Evolutionary conservation across 805 yeast genomes (phyloP).

Genomic region (Candida qinlingensis): DNA sequence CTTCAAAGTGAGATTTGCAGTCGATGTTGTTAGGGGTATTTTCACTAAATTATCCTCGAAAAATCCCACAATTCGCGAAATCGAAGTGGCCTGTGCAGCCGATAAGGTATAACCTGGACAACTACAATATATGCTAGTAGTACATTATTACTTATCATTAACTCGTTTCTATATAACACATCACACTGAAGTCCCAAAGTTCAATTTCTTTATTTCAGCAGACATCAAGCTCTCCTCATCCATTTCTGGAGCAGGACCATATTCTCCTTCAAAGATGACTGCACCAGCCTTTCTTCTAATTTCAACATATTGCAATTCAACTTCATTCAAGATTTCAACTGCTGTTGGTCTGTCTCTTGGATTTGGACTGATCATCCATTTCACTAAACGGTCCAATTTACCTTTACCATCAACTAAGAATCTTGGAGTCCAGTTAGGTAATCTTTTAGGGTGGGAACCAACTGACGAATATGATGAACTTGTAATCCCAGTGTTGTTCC

Average conservation of each 20-base stretch:
- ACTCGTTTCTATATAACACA: neutral
- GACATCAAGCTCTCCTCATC: constrained; percentile 25
- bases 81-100: neutral
- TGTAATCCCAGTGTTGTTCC: constrained; percentile 21
- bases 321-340: constrained; percentile 55
- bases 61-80: neutral
- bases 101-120: too few relatives aligned
- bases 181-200: constrained; percentile 9
- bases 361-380: constrained; percentile 84
- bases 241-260: constrained; percentile 67
- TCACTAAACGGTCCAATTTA: constrained; percentile 72
- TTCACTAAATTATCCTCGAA: neutral
- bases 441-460: constrained; percentile 22
- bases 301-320: constrained; percentile 76
- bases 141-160: neutral
- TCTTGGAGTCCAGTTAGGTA: constrained; percentile 86
- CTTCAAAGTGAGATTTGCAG: too few relatives aligned
- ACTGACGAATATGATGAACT: constrained; percentile 26
- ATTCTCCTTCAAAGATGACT: constrained; percentile 91
- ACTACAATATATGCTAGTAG: too few relatives aligned
- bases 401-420: constrained; percentile 71
- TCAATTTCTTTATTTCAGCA: constrained; percentile 17
- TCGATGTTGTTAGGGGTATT: neutral
- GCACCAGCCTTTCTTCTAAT: constrained; percentile 85
- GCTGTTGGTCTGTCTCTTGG: constrained; percentile 83